Base-by-base conservation (phyloP, 2,329 filamentous ascomycete genomes). In the Endocalyx cinctus region DNA sequence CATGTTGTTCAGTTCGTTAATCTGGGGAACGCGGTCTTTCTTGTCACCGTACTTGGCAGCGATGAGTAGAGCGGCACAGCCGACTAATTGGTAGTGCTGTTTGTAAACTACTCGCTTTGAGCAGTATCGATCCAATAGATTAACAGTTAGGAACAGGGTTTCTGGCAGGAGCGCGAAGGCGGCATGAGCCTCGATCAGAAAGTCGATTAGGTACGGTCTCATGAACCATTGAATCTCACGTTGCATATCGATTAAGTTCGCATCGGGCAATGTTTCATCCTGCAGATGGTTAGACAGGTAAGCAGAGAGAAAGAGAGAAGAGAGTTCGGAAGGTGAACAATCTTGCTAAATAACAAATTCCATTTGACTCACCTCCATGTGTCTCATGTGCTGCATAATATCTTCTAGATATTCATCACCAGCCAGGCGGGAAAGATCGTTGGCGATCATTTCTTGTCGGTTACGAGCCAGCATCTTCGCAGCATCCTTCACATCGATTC, bases 221-320 rank as follows among this genome's bases (percentile, higher is more conserved):
- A 98, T 98, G 67, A 94, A 97, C 92, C 92, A 98, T 60, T 97
- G 88, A 44, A 98, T 97, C 73, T 98, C 92, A 47, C 89, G 88
- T 66, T 98, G 92, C 64, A 97, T 96, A 62, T 98, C 92, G 60
- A 98, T 98, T 22, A 94, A 88, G 61, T 90, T 90, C 59, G 94
- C 90, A 62, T 98, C 92, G 34, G 92, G 87, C 46, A 97, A 72
- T 17, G 92, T 97, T 64, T 94, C 84, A 54, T 82, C 77, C 75
- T 77, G 33, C 30, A 14, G 2, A n/a, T 10, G 17, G 39, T 51
- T 27, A 52, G 48, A 23, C 19, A 28, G 11, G 15, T 18, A 17
- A 4, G 18, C 25, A 12, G 27, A 27, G 7, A 10, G 25, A 37
- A 5, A 29, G 7, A 18, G 10, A 10, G 27, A 19, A 8, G 27